A percentile compares a stretch with the other conserved stretches of the same genome.
These are phyloP conservation scores for Antitrichia curtipendula DNA, from an alignment of 225 moss, liverwort and hornwort species.

Conservation along the genomic window DNA sequence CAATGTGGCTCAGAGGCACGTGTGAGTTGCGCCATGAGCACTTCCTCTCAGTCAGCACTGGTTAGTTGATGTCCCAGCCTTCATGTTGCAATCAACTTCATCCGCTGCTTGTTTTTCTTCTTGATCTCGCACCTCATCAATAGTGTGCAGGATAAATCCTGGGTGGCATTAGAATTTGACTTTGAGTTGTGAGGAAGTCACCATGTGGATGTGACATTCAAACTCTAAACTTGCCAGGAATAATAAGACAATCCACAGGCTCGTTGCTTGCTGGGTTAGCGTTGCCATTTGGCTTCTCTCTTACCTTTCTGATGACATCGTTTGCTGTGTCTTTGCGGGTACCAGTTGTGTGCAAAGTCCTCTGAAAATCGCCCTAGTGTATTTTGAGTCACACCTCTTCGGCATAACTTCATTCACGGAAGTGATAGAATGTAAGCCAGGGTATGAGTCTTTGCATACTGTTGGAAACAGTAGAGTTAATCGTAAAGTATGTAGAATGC, in stretches of 20 bases:
- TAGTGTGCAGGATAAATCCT: not conserved
- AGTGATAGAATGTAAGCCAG: not conserved
- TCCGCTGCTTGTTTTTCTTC: not conserved
- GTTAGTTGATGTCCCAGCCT: not conserved
- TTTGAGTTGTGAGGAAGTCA: not conserved
- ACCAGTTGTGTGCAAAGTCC: not conserved
- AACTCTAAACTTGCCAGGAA: not conserved
- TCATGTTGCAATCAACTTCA: not conserved
- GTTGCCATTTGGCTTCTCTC: not conserved
- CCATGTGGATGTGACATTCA: not conserved
- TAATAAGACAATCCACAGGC: not conserved
- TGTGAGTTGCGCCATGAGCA: not conserved
- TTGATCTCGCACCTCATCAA: not conserved
- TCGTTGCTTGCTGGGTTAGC: not conserved
- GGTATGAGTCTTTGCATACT: not conserved
- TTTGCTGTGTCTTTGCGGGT: not conserved
- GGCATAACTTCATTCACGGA: not conserved
- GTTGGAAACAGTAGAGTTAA: too few species aligned
- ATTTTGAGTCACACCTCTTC: not conserved
- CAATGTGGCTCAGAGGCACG: not conserved
- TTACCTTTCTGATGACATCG: not conserved
- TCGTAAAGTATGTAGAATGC: too few species aligned
- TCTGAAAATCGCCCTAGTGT: not conserved
- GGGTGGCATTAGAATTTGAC: not conserved
- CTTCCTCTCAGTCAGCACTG: not conserved